A percentile compares a stretch with the other conserved stretches of the same genome.
Evolutionary conservation across 345 rosid species (phyloP).

Genomic region (Moricandia moricandioides): DNA sequence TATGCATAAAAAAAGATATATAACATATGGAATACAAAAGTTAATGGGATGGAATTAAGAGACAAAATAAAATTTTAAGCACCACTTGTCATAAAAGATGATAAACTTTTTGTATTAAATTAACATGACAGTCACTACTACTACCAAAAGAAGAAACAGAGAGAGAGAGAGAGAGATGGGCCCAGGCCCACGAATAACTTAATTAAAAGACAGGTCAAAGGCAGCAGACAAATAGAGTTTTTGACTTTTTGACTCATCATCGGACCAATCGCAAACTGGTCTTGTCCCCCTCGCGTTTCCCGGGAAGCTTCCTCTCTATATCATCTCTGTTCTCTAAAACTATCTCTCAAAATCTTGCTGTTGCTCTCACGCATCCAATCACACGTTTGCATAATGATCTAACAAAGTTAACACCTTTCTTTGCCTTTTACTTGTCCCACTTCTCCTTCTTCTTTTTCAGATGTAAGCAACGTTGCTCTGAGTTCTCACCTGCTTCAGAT

Average conservation of each 20-base stretch:
- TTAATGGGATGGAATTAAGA: neutral
- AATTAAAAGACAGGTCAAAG: conserved; percentile 6
- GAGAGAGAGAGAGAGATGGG: neutral
- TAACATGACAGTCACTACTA: conserved; percentile 23
- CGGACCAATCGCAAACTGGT: conserved; percentile 28
- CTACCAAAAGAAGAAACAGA: neutral
- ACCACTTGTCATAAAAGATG: neutral
- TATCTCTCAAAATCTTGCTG: neutral
- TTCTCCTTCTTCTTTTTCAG: neutral
- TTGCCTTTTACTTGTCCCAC: conserved; percentile 1
- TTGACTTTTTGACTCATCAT: conserved; percentile 23
- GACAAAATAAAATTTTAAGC: neutral
- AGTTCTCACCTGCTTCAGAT: neutral
- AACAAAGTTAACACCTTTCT: too few species aligned
- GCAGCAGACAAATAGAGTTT: conserved; percentile 22
- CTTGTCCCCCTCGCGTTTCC: conserved; percentile 31
- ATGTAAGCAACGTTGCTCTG: conserved; percentile 9
- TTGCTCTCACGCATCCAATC: conserved; percentile 10
- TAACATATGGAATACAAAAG: neutral
- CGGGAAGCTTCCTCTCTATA: conserved; percentile 11
- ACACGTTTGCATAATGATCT: neutral
- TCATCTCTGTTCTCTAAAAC: neutral
- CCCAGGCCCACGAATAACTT: conserved; percentile 19
- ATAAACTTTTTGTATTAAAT: neutral
- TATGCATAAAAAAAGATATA: too few species aligned